Evolutionary conservation across 2,329 filamentous ascomycete genomes (phyloP), one percentile per base, ranked within the genome.

Genomic region (Pyricularia sp.): DNA sequence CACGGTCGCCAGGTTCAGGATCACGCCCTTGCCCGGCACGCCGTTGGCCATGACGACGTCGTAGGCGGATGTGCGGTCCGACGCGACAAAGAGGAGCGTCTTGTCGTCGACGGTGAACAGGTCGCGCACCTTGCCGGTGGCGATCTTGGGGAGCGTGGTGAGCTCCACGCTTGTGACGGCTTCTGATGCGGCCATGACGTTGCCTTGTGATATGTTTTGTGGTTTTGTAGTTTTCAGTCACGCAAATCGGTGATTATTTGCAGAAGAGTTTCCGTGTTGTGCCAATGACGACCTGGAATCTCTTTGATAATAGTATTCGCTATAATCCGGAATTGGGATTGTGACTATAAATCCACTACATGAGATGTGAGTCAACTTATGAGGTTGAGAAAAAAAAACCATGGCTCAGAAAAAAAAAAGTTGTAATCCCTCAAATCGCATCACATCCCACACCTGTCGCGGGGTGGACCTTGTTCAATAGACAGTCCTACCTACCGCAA

Each of bases 41-140:
- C 82, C 82, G 74, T 95, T 97, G 70, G 86, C 82, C 84, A 97
- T 89, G 74, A 97, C 88, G 74, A 96, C 93, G 85, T 98, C 94
- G 83, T 94, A 98, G 69, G 95, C 95, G 28, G 93, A 97, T 78
- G 97, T 95, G 73, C 95, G 90, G 81, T 97, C 94, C 17, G 92
- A 72, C 12, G 75, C 73, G 28, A 74, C 76, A n/a, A 78, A 73
- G 36, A 78, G 72, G 66, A 78, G 74, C 3, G 76, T 73, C 65
- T 73, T 71, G 61, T 73, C 73, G 63, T 74, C 72, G 26, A 72
- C 69, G 58, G 69, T 70, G 68, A 72, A 75, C 50, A 77, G 71
- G 71, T 78, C 77, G 63, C 75, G 74, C 58, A 76, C 75, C 71
- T 76, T 76, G 70, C 75, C 78, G 12, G 73, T 72, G 4, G 77